Evolutionary conservation across 495 filamentous ascomycete genomes (phyloP), one percentile per base, ranked within the genome.

Genomic region (Pseudevernia furfuracea): DNA sequence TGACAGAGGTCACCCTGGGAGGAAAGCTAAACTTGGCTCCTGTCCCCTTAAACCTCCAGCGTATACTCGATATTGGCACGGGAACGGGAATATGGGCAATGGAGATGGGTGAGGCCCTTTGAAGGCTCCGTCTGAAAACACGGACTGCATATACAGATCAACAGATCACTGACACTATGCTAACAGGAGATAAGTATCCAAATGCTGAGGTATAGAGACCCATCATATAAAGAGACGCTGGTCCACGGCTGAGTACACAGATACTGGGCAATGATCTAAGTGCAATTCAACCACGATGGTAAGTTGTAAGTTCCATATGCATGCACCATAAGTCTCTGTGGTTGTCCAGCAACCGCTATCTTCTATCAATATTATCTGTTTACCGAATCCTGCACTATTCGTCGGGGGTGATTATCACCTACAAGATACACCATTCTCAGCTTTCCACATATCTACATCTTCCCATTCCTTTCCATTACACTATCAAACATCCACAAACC

Each of bases 241-340:
- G 39, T 17, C 43, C 39, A 46, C 1, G 17, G 19, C 36, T 19
- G 41, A 2, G 19, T 0, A 41, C 30, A 14, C 39, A 70, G 68
- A 65, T 80, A 32, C 64, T 69, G 71, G 81, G 81, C 48, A 81
- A 77, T 60, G 85, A 88, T 68, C 76, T 86, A 5, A 85, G 82
- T 61, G 79, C 83, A 14, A 86, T 85, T 58, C 83, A 87, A 68
- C 82, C 81, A 21, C 73, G 75, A 52, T 83, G 77, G 71, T 82
- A 76, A 44, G 46, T 67, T 38, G n/a, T 30, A 30, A 43, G 56
- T 52, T 46, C 57, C 60, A 28, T 32, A 17, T 34, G 8, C 7
- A 3, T 34, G 30, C 49, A 55, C 6, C 3, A 7, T 10, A 3
- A n/a, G 30, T 34, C 52, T 34, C 5, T 21, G 30, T 12, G 4